Evolutionary conservation across 768 basidiomycete genomes (phyloP).

Genomic region (Macrolepiota dolichaula): DNA sequence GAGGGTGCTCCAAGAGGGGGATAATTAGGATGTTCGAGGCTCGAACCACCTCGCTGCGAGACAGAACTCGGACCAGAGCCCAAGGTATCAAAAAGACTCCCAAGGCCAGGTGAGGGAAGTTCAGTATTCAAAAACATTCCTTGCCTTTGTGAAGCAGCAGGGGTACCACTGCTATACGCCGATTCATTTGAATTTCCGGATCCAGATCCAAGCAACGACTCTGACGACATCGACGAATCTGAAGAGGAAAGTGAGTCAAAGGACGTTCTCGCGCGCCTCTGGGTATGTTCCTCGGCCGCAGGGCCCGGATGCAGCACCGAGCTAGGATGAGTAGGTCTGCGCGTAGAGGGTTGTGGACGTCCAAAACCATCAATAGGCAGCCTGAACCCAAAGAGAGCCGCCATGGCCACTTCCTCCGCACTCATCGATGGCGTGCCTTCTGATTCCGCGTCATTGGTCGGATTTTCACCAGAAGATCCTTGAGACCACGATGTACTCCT

Average conservation of each 20-base stretch:
- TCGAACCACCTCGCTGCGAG: background rate
- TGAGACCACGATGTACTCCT: slow-evolving; percentile 7
- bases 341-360: background rate
- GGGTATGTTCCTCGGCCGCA: background rate
- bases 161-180: background rate
- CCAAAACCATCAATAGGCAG: background rate
- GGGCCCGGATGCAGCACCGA: background rate
- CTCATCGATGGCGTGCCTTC: background rate
- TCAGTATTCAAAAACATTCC: slow-evolving; percentile 11
- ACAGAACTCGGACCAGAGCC: background rate
- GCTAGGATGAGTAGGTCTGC: background rate
- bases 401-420: background rate
- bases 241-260: slow-evolving; percentile 5
- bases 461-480: background rate
- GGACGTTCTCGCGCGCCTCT: background rate
- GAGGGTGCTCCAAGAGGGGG: background rate
- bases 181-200: background rate
- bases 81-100: slow-evolving; percentile 1
- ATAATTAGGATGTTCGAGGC: background rate
- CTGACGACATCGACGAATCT: slow-evolving; percentile 5
- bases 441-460: background rate
- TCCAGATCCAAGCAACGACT: background rate
- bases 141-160: background rate
- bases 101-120: slow-evolving; percentile 10
- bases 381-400: background rate